A percentile compares a stretch with the other conserved stretches of the same genome.
Conservation (phyloP, 1,284 basidiomycete genomes). For the Microbotryum intermedium region DNA sequence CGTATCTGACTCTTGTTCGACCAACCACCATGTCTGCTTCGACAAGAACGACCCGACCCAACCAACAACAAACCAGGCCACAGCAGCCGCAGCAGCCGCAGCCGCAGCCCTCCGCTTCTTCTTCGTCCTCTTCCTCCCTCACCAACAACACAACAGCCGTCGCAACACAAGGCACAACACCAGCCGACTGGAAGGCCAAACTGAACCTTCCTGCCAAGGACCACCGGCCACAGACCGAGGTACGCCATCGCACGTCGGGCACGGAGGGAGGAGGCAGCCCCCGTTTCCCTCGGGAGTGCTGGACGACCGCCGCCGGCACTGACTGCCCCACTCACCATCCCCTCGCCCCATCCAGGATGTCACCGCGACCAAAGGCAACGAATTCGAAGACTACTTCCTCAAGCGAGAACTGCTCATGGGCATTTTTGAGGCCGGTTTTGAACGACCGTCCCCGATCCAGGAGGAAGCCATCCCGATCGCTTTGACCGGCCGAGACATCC, state of each 20-base stretch:
- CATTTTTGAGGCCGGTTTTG: constrained; percentile 95
- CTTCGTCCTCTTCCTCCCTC: no score
- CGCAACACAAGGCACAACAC: no score
- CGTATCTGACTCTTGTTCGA: no score
- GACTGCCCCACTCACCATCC: constrained; percentile 2
- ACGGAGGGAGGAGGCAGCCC: not conserved
- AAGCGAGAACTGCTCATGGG: constrained; percentile 73
- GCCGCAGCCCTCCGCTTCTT: no score
- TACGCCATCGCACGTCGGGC: constrained; percentile 30
- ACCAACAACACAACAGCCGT: no score
- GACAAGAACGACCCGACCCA: no score
- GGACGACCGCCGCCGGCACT: not conserved
- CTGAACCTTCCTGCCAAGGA: constrained; percentile 85
- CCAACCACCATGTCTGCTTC: no score
- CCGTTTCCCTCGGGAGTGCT: not conserved
- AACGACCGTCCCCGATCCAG: constrained; percentile 93
- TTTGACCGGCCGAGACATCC: constrained; percentile 56
- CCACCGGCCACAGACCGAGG: constrained; percentile 79
- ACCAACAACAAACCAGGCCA: no score
- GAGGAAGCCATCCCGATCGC: constrained; percentile 65
- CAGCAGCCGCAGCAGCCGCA: no score
- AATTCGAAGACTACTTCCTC: constrained; percentile 80
- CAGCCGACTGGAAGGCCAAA: constrained; percentile 47
- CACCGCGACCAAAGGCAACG: constrained; percentile 76
- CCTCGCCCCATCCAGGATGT: constrained; percentile 58